Conservation (phyloP, 345 rosid genomes). For the Syzygium aqueum region DNA sequence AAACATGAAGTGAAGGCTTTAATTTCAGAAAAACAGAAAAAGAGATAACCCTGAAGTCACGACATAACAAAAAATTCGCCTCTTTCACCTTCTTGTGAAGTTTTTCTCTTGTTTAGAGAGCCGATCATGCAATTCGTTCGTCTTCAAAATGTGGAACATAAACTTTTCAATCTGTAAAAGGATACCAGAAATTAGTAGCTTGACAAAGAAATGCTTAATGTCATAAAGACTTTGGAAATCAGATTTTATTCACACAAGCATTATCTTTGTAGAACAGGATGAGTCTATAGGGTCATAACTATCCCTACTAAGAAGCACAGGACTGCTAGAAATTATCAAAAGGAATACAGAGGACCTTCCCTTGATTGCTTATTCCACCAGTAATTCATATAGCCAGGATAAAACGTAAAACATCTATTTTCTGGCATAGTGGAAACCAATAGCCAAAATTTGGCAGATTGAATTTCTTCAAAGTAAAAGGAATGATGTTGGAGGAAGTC, state of each 20-base stretch:
- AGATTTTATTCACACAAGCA: background rate
- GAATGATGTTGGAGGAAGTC: background rate
- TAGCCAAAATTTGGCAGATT: background rate
- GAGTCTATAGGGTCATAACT: background rate
- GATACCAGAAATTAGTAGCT: background rate
- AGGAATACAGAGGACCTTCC: background rate
- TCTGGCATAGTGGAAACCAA: background rate
- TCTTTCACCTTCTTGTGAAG: constrained; percentile 51
- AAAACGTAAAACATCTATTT: background rate
- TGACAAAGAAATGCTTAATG: background rate
- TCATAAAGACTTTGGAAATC: background rate
- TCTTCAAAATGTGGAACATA: constrained; percentile 51
- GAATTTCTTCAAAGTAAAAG: background rate
- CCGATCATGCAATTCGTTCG: constrained; percentile 33
- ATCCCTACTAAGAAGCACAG: background rate
- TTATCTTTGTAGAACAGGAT: background rate
- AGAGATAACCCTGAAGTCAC: background rate
- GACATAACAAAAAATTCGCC: background rate
- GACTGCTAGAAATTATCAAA: background rate
- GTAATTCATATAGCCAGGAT: background rate
- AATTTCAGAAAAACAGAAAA: background rate
- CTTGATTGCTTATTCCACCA: background rate
- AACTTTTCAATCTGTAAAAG: constrained; percentile 63
- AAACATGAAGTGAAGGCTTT: background rate
- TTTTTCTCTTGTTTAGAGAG: constrained; percentile 55